Evolutionary conservation across 2,329 filamentous ascomycete species (phyloP).

Genomic region (Trichoderma aggressivum): DNA sequence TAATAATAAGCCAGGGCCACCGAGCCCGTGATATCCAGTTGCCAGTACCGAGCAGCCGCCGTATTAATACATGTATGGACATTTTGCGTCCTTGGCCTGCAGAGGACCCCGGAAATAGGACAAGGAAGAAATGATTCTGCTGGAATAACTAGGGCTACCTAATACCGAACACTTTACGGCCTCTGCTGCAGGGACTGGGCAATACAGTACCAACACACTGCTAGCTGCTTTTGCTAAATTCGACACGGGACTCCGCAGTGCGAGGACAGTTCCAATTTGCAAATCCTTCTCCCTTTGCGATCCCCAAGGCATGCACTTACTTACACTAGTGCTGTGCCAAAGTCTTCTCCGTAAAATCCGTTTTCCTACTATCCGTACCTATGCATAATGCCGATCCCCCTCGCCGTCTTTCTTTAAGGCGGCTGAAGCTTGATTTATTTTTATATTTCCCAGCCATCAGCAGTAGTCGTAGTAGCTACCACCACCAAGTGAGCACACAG

Average conservation of each 20-base stretch:
- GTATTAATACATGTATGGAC: neutral
- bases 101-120: neutral
- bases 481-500: neutral
- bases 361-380: neutral
- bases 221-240: neutral
- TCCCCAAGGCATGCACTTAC: neutral
- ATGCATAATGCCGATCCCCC: conserved; percentile 9
- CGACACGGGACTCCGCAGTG: neutral
- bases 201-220: neutral
- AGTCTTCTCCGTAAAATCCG: neutral
- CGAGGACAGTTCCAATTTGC: neutral
- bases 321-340: neutral
- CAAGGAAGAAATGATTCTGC: neutral
- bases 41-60: neutral
- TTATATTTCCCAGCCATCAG: neutral
- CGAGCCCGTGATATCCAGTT: neutral
- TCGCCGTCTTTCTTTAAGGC: neutral
- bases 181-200: neutral
- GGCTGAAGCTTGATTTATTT: neutral
- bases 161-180: neutral
- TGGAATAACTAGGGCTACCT: no score
- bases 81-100: neutral
- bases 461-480: neutral
- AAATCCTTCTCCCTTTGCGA: neutral
- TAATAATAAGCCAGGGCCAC: neutral